These are phyloP conservation scores for Phylloporus arenicola DNA, from an alignment of 768 basidiomycete genomes.

Conservation along the genomic window DNA sequence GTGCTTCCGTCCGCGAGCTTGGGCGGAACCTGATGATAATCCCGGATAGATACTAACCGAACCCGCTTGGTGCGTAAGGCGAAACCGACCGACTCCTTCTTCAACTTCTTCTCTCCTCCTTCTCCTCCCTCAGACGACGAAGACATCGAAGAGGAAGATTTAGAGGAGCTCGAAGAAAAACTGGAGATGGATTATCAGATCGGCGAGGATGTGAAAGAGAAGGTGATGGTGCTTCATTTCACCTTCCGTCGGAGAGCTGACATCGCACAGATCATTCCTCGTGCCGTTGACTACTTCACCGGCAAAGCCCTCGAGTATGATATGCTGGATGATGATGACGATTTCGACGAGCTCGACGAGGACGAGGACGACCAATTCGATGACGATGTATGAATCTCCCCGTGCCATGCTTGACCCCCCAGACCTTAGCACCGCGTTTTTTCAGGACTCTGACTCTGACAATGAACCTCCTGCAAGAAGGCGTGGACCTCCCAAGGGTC, in stretches of 20 bases:
- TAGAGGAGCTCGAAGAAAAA: slow-evolving; percentile 88
- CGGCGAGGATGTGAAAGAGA: slow-evolving; percentile 96
- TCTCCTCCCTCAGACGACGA: slow-evolving; percentile 62
- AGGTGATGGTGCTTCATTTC: slow-evolving; percentile 42
- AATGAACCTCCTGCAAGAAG: slow-evolving; percentile 53
- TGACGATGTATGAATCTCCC: slow-evolving; percentile 45
- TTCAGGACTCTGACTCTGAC: slow-evolving; percentile 67
- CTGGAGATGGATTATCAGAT: slow-evolving; percentile 97
- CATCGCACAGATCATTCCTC: slow-evolving; percentile 73
- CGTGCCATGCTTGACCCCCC: slow-evolving; percentile 12
- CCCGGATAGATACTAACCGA: slow-evolving; percentile 65
- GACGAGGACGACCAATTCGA: slow-evolving; percentile 53
- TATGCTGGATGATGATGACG: slow-evolving; percentile 48
- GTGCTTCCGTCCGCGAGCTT: neutral
- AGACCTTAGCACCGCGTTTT: slow-evolving; percentile 15
- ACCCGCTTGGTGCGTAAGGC: slow-evolving; percentile 83
- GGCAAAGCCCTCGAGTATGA: slow-evolving; percentile 92
- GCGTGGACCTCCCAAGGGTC: slow-evolving; percentile 54
- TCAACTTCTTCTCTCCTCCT: slow-evolving; percentile 95
- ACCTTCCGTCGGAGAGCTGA: neutral
- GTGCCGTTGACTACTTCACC: slow-evolving; percentile 95
- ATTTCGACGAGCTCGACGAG: slow-evolving; percentile 54
- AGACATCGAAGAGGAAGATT: slow-evolving; percentile 77
- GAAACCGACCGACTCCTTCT: slow-evolving; percentile 90
- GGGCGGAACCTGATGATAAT: neutral